Evolutionary conservation across 768 basidiomycete genomes (phyloP).

Genomic region (Tricholoma terreum): DNA sequence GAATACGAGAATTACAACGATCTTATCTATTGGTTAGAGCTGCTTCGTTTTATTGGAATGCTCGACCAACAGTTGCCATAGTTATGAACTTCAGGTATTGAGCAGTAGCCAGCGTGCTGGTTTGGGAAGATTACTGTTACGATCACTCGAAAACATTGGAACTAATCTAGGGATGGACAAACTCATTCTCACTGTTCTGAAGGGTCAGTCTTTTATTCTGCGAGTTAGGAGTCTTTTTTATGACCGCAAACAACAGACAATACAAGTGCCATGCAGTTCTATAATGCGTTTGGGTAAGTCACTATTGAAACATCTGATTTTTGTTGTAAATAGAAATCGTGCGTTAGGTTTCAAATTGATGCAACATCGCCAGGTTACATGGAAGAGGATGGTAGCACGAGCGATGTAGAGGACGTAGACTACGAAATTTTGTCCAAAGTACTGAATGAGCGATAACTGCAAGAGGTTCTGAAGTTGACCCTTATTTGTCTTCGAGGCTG

Average conservation of each 20-base stretch:
- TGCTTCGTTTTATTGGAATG: not conserved
- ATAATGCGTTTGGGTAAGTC: constrained; percentile 51
- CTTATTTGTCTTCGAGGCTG: constrained; percentile 16
- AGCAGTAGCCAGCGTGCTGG: constrained; percentile 44
- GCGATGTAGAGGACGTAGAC: constrained; percentile 32
- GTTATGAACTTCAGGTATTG: constrained; percentile 77
- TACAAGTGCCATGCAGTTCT: constrained; percentile 45
- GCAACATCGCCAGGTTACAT: constrained; percentile 46
- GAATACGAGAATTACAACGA: constrained; percentile 60
- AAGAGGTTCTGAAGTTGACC: not conserved
- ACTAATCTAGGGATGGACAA: constrained; percentile 58
- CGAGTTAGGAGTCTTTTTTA: constrained; percentile 4
- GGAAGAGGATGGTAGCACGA: constrained; percentile 26
- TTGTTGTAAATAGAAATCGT: not conserved
- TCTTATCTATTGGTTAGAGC: constrained; percentile 66
- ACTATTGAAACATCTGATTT: not conserved
- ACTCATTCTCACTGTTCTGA: constrained; percentile 72
- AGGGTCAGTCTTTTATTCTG: constrained; percentile 41
- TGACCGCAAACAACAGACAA: constrained; percentile 38
- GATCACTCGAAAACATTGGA: constrained; percentile 48
- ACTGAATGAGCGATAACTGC: not conserved
- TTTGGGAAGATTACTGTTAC: constrained; percentile 55
- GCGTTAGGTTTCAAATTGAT: constrained; percentile 51
- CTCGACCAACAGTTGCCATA: constrained; percentile 22
- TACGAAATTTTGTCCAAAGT: constrained; percentile 45